A percentile compares a stretch with the other conserved stretches of the same genome.
These are phyloP conservation scores for Plasmodium knowlesi DNA, from an alignment of 169 alveolate genomes.

Conservation along the genomic window DNA sequence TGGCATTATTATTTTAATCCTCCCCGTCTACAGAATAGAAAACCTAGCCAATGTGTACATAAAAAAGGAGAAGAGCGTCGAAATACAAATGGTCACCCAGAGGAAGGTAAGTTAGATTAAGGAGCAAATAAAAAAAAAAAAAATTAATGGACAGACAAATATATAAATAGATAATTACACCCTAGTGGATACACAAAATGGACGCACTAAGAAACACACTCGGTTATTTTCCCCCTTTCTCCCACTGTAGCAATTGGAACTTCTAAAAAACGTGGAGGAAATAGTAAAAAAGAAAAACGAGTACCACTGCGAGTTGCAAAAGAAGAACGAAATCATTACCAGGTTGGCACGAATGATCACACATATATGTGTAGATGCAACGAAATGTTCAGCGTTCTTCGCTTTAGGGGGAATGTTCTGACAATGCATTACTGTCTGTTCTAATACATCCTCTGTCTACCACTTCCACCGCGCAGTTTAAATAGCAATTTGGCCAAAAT, in stretches of 20 bases:
- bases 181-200: background rate
- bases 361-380: background rate
- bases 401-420: background rate
- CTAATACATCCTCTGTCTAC: background rate
- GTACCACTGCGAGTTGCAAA: slow-evolving; percentile 32
- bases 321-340: slow-evolving; percentile 37
- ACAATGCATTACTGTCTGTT: background rate
- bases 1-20: background rate
- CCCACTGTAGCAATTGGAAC: slow-evolving; percentile 23
- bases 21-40: slow-evolving; percentile 15
- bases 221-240: background rate
- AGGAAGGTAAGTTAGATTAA: slow-evolving; percentile 17
- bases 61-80: slow-evolving; percentile 37
- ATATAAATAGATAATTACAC: background rate
- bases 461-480: slow-evolving; percentile 10
- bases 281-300: slow-evolving; percentile 30
- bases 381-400: background rate
- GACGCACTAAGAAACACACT: background rate
- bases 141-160: background rate
- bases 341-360: background rate
- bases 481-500: slow-evolving; percentile 20
- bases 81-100: slow-evolving; percentile 22
- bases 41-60: slow-evolving; percentile 33
- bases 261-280: slow-evolving; percentile 44
- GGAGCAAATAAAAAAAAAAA: background rate